phyloP scores from a whole-genome alignment of 495 filamentous ascomycete genomes.

The Talaromyces adpressus region DNA sequence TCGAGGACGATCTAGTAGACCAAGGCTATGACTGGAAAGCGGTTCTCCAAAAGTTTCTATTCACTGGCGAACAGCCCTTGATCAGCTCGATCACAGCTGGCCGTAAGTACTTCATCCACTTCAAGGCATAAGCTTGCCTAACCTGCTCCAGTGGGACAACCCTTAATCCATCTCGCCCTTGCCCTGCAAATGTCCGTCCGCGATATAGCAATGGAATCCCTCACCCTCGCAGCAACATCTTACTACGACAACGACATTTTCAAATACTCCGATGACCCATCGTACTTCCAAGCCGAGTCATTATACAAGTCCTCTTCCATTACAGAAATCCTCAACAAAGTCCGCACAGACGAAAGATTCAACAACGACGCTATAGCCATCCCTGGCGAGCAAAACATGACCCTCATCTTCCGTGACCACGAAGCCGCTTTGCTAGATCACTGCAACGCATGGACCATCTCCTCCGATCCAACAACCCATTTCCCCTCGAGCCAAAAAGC shows the following conservation, averaged over 20 bases:
- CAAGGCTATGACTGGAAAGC: conserved; percentile 78
- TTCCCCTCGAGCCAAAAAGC: conserved; percentile 74
- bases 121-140: neutral
- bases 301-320: conserved; percentile 47
- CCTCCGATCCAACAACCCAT: conserved; percentile 51
- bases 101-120: conserved; percentile 44
- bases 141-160: conserved; percentile 61
- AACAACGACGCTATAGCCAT: conserved; percentile 49
- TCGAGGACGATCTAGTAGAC: conserved; percentile 76
- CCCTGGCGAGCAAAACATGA: conserved; percentile 56
- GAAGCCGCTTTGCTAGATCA: conserved; percentile 70
- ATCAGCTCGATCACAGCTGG: conserved; percentile 71
- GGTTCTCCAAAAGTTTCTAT: conserved; percentile 68
- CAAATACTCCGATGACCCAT: conserved; percentile 68
- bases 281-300: conserved; percentile 49
- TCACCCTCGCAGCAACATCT: conserved; percentile 61
- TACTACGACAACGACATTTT: conserved; percentile 65
- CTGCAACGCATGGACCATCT: conserved; percentile 78
- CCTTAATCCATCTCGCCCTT: conserved; percentile 83
- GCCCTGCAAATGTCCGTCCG: conserved; percentile 75
- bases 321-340: conserved; percentile 58
- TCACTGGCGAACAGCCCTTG: conserved; percentile 67
- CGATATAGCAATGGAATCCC: conserved; percentile 78
- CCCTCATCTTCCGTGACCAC: conserved; percentile 56
- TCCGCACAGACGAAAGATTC: conserved; percentile 43